Base-by-base conservation (phyloP, 176 grass and related monocot species). In the Aegilops speltoides region DNA sequence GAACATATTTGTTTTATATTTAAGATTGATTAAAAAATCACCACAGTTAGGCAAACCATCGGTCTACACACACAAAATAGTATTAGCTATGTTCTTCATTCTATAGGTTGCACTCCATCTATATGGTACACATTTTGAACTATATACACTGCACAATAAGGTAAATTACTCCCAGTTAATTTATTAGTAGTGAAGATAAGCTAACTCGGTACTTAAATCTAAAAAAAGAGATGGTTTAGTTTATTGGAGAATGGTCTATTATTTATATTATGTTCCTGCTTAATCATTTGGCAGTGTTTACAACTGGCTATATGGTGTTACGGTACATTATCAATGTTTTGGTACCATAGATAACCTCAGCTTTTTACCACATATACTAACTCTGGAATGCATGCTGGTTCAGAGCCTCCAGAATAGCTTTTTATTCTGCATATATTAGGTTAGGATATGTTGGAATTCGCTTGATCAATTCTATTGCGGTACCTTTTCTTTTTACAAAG, bases 391-490 rank as follows among this genome's bases (percentile, higher is more conserved):
- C 57, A 63, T 45, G 6, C 57, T 63, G 33, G 7, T 64, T 37
- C 31, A 31, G 75, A 45, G 16, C 25, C 22, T 84, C 25, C 17
- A 79, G 41, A 80, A 48, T 50, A 31, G 24, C 60, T 80, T 84
- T 59, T 90, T 73, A 29, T 67, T 78, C 20, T 91, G 25, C 20
- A 80, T 84, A 15, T 20, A 76, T 40, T 78, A 46, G 46, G 19
- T 86, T 71, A 31, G 48, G 4, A 59, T 81, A 67, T 25, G 0
- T 65, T 72, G 28, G 45, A 32, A 22, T 45, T 43, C 13, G 16
- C 17, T 34, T 73, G 38, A 62, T 79, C 64, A 29, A 5, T 45
- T 37, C 23, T 68, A 40, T 71, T 81, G 7, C 10, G 24, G 20
- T 52, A 52, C 1, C 74, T 76, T 28, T 68, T 6, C 3, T 72